These are phyloP conservation scores for Penicillium sp. DNA, from an alignment of 2,329 filamentous ascomycete genomes.

Conservation along the genomic window DNA sequence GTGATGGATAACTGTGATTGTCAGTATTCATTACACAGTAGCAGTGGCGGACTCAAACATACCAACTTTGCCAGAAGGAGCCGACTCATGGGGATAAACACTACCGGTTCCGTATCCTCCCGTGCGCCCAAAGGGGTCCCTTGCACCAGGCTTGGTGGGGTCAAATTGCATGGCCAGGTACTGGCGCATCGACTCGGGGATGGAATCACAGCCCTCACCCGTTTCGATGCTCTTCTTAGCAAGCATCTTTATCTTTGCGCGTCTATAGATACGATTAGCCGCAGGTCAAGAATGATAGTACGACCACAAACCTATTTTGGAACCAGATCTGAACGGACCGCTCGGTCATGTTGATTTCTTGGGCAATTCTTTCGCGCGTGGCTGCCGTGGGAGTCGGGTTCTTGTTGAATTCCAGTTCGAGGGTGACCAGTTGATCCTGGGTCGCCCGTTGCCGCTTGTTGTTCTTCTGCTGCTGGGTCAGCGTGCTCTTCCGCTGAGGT, in stretches of 20 bases:
- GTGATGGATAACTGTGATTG: constrained; percentile 71
- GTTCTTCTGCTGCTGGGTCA: constrained; percentile 98
- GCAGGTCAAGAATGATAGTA: too few species aligned
- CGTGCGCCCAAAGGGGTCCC: constrained; percentile 68
- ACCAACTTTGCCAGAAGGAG: constrained; percentile 83
- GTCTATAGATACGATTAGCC: constrained; percentile 47
- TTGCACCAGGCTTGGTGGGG: constrained; percentile 72
- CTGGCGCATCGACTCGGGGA: constrained; percentile 93
- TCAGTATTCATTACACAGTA: neutral
- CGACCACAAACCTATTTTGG: constrained; percentile 69
- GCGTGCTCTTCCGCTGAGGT: constrained; percentile 88
- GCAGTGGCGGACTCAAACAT: constrained; percentile 32
- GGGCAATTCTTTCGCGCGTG: constrained; percentile 82
- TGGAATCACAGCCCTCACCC: constrained; percentile 90
- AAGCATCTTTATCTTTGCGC: constrained; percentile 97
- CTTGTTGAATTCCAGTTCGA: constrained; percentile 97
- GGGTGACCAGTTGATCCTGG: constrained; percentile 83
- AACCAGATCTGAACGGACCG: constrained; percentile 99
- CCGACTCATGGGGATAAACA: constrained; percentile 72
- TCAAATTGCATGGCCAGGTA: constrained; percentile 97
- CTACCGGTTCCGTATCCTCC: constrained; percentile 63
- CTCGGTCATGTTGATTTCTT: constrained; percentile 99
- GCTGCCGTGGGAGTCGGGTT: constrained; percentile 92
- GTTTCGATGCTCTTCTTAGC: constrained; percentile 97
- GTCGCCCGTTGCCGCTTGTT: constrained; percentile 96